Evolutionary conservation across 257 asterid species (phyloP), one percentile per base, ranked within the genome.

Genomic region (Leonotis leonurus): DNA sequence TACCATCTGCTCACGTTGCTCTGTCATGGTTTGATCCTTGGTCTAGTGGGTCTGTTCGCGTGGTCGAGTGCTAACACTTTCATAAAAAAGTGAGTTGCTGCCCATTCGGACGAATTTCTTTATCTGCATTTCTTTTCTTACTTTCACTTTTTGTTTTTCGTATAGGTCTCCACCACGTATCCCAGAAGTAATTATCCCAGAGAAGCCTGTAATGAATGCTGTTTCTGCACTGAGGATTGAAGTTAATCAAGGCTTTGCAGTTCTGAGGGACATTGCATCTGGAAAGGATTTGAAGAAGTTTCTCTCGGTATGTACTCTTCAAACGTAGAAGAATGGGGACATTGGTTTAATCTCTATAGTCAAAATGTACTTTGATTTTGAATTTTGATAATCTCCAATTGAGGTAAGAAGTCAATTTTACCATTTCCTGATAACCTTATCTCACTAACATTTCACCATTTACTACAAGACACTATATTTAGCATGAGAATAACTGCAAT

Each of bases 211-310:
- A 0, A 63, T 64, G 60, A 75, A 69, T 70, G 30, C 79, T 33
- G 97, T 85, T 6, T 66, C 94, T 54, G 84, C 70, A 48, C 30
- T 89, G 74, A 83, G 97, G 86, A 65, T 73, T 21, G 73, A 80
- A 60, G 64, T 85, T 65, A 93, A 89, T 57, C 71, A 30, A 1
- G 77, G 64, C 13, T 83, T 85, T 8, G 76, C 88, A 21, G 64
- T 55, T 49, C 77, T 93, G 68, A 85, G 95, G 73, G 85, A 80
- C 26, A 79, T 87, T 36, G 90, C 96, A 8, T 70, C 83, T 1
- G 97, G 99, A 48, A 83, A 76, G 70, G 86, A 89, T 72, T 61
- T 87, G 60, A 89, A 85, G 84, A 80, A 63, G 75, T 93, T 89
- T 46, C 84, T 89, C 3, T 40, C 39, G 54, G 99, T 93, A 83